Percentiles rank a stretch among this genome's conserved stretches.
phyloP scores from a whole-genome alignment of 495 filamentous ascomycete genomes.

The Parachaetomium inaequale region DNA sequence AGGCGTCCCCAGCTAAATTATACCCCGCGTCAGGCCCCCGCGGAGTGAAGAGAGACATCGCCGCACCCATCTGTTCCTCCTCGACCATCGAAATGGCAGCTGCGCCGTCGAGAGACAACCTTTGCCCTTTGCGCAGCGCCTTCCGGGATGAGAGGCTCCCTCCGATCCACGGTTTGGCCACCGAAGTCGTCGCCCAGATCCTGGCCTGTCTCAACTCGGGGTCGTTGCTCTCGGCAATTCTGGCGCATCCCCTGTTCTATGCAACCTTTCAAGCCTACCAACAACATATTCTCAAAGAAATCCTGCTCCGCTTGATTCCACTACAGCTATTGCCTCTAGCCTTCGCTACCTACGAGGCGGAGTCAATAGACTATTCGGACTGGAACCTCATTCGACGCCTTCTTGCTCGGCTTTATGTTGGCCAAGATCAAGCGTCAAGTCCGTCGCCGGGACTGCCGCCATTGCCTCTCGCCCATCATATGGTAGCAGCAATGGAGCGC shows the following conservation, averaged over 20 bases:
- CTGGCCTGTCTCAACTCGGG: background rate
- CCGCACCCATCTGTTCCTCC: background rate
- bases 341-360: background rate
- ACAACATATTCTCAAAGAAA: background rate
- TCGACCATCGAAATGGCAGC: background rate
- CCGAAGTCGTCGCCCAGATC: background rate
- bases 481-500: background rate
- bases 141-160: background rate
- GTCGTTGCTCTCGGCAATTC: background rate
- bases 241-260: background rate
- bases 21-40: background rate
- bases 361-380: background rate
- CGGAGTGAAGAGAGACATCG: background rate
- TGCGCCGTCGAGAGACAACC: background rate
- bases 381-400: background rate
- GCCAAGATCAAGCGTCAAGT: too few species aligned
- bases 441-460: background rate
- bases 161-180: background rate
- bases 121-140: background rate
- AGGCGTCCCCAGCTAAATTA: background rate
- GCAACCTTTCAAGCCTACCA: background rate
- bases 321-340: background rate
- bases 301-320: background rate
- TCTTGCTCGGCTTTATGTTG: background rate
- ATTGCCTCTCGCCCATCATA: background rate